Evolutionary conservation across 176 grass and related monocot genomes (phyloP), one percentile per base, ranked within the genome.

Genomic region (Eragrostis nindensis): DNA sequence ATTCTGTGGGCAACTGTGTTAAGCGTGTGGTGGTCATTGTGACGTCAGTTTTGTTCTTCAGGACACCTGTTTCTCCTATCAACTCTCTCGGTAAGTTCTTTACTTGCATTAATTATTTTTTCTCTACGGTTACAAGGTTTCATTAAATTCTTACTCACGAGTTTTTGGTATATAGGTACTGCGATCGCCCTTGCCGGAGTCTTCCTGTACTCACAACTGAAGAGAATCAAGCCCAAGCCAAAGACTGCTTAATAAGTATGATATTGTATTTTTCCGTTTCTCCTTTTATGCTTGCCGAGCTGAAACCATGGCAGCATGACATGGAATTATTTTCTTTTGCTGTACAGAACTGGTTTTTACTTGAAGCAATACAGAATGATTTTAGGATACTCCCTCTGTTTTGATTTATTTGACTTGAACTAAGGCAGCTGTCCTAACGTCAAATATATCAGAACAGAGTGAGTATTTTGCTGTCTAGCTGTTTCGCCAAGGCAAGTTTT

Each of bases 1-100:
- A 99, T 44, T 99, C 97, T 3, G 93, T 99, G 13, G 97, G 90
- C n/a, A 99, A 99, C 41, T 99, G 96, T 27, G 93, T 99, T 39
- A 99, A 94, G 80, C 88, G 89, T 45, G 93, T 99, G 32, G 97
- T 96, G 21, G 93, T 96, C 74, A 96, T 96, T 80, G 91, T 96
- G 49, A 92, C 97, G 3, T 99, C 91, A 0, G 97, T 99, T 79
- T 80, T 99, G 64, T 99, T 99, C 82, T 99, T 99, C 90, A 88
- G 76, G 69, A 92, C 91, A 48, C 93, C 91, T 29, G 93, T 99
- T 90, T 99, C 97, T 55, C 93, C 89, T 8, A 80, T 96, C 82
- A 99, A 96, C 65, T 88, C 97, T 61, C 80, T 94, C 5, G 93
- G 97, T 99, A 70, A 66, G 64, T 68, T 25, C 19, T 2, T 36